Evolutionary conservation across 1,139 yeast genomes (phyloP), one percentile per base, ranked within the genome.

Genomic region (Pichia sorboxylosa): DNA sequence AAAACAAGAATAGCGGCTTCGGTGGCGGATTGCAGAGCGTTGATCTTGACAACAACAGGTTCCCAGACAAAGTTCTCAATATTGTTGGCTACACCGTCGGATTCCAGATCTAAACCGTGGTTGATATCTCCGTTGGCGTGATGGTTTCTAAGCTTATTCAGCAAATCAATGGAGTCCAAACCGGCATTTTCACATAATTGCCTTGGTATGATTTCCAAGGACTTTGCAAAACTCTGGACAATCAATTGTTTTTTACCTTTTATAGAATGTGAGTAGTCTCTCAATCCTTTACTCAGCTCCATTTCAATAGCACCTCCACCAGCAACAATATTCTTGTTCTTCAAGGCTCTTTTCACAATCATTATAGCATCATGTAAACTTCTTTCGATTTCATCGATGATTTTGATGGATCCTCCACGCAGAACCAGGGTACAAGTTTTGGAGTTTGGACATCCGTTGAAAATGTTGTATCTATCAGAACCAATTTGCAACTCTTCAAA

Each of bases 241-340:
- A 90, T 74, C 44, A 90, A 64, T 62, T 90, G 99, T 57, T 87
- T 96, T 59, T 90, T 90, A 29, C 98, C 98, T 15, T 95, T 84
- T 49, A 90, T 81, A 10, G 85, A 71, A 51, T 78, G 77, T 15
- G 96, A 78, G 51, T 76, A 73, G 46, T 84, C 96, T 50, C 98
- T 73, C 47, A 92, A 68, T 54, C 80, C 73, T 54, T 76, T 83
- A 27, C 97, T 85, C 31, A 92, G 55, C 55, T 90, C 97, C 98
- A 90, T 92, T 58, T 90, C 98, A 43, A 87, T 81, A 29, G 99
- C 99, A 42, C 99, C 99, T 44, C 99, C 99, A 38, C 99, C 99
- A 13, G 95, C 97, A 39, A 90, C 98, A 43, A 92, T 76, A 23
- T 73, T 64, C 49, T 74, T 80, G 54, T 85, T 90, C 52, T 81